These are phyloP conservation scores for Lyophyllum semitale DNA, from an alignment of 768 basidiomycete species.

Conservation along the genomic window DNA sequence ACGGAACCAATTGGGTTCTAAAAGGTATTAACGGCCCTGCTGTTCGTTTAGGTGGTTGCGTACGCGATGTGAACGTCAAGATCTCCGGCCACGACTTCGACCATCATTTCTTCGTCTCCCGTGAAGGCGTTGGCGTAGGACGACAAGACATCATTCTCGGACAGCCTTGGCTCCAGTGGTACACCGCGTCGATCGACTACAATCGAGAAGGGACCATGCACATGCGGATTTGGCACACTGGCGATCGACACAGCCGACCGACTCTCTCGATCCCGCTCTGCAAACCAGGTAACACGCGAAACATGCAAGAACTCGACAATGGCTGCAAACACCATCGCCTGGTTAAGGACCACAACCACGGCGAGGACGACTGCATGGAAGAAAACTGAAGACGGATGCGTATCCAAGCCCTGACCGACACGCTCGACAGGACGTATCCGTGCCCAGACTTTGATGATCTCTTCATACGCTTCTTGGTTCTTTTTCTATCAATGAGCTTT, in stretches of 20 bases:
- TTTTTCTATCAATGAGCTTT: not conserved
- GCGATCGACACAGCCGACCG: slow-evolving; percentile 5
- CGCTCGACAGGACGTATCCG: slow-evolving; percentile 6
- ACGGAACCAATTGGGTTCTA: slow-evolving; percentile 25
- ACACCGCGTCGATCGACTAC: slow-evolving; percentile 13
- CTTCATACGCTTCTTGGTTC: not conserved
- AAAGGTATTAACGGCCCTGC: slow-evolving; percentile 23
- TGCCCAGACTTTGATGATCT: slow-evolving; percentile 14
- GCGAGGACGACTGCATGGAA: too few relatives aligned
- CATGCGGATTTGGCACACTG: slow-evolving; percentile 19
- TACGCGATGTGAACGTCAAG: slow-evolving; percentile 12
- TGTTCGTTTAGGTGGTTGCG: slow-evolving; percentile 16
- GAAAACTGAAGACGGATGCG: slow-evolving; percentile 13
- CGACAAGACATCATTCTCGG: slow-evolving; percentile 22
- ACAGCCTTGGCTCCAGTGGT: slow-evolving; percentile 27
- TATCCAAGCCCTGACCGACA: not conserved
- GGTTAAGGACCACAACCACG: too few relatives aligned
- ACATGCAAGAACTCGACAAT: not conserved
- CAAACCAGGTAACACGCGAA: not conserved
- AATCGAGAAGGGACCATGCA: slow-evolving; percentile 8
- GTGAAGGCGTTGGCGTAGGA: not conserved
- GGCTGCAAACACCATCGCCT: not conserved
- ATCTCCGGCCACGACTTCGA: not conserved
- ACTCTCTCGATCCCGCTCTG: slow-evolving; percentile 11
- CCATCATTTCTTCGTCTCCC: not conserved